Conservation (phyloP, 176 grass and related monocot genomes). For the Rhynchospora tenuis region DNA sequence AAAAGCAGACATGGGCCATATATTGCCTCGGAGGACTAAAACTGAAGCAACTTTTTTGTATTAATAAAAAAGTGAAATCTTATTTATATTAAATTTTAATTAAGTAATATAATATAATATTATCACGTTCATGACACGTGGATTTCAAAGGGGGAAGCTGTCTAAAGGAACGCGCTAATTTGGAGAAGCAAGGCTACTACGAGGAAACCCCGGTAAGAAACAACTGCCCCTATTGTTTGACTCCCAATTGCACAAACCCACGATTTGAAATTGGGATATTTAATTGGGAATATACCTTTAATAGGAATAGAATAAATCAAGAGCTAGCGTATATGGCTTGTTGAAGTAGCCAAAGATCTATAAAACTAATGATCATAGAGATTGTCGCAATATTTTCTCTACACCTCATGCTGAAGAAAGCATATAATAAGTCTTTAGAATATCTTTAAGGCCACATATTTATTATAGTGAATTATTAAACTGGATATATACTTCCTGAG, state of each 20-base stretch:
- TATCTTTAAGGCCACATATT: neutral
- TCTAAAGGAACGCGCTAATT: constrained; percentile 8
- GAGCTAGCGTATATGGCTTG: constrained; percentile 1
- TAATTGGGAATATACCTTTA: neutral
- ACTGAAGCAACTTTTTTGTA: neutral
- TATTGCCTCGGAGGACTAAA: neutral
- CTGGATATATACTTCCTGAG: too few species aligned
- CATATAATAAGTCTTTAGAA: neutral
- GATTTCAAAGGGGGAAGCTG: neutral
- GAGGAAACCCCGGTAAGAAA: neutral
- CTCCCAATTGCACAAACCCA: neutral
- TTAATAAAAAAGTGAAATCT: neutral
- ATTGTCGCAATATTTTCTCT: neutral
- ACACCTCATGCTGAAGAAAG: neutral
- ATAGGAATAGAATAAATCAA: neutral
- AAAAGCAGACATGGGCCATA: too few species aligned
- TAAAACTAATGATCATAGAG: neutral
- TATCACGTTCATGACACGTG: neutral
- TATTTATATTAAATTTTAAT: neutral
- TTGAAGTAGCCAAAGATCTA: neutral
- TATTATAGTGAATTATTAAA: neutral
- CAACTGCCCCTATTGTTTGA: neutral
- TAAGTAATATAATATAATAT: neutral
- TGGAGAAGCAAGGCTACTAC: neutral
- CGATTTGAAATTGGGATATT: neutral